Evolutionary conservation across 345 rosid species (phyloP), one percentile per base, ranked within the genome.

Genomic region (Moricandia arvensis): DNA sequence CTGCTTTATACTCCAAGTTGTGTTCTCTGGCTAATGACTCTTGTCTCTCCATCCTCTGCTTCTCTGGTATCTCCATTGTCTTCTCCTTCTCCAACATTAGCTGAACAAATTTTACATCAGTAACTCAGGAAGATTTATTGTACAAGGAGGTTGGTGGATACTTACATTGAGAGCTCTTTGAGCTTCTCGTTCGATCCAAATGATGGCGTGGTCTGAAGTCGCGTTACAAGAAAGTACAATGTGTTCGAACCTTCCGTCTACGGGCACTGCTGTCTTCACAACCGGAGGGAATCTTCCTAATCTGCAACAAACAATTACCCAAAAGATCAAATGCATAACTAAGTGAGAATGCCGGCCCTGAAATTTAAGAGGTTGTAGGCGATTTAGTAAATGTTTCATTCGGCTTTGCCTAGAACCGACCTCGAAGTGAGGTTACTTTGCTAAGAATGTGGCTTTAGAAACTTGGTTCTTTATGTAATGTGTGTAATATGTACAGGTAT

Each of bases 231-330:
- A 90, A 43, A 95, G 89, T 77, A 95, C 97, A 30, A 92, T 88
- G 73, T 90, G 97, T 85, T 95, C 99, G 41, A 95, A 95, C 79
- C 99, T 86, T 79, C 99, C 97, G 29, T 88, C 96, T 16, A 95
- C 97, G 2, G 99, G 97, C 30, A 95, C 97, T 49, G 96, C 97
- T 7, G 97, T 92, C 79, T 87, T 92, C 69, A 95, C 97, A 47
- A 92, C 89, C 1, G 99, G 97, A 5, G 97, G 96, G 77, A 60
- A 85, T 72, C 99, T 86, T 74, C 97, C 97, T 74, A 83, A 65
- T 84, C 97, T 95, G 86, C 68, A 78, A 73, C 15, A 67, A 66
- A 30, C 68, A 51, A 26, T 21, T 21, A 21, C 24, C 24, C 1
- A 21, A 21, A 21, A 21, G 1, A 21, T 21, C 24, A 21, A 21